Evolutionary conservation across 768 basidiomycete species (phyloP).

Genomic region (Rhodotorula taiwanensis): DNA sequence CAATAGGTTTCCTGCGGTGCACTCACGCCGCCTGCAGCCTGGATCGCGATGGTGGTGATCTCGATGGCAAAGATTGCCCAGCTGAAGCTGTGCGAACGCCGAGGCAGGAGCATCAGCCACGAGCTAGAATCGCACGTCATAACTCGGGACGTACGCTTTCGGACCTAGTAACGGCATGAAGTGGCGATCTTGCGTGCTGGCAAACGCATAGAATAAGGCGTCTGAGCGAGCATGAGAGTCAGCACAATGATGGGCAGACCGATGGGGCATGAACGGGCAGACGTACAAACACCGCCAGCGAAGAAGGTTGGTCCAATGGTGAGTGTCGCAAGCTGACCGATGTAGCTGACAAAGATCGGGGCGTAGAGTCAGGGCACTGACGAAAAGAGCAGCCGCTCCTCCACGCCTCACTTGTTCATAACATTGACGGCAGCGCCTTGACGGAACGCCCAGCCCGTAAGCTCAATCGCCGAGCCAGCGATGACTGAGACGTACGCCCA

Average conservation of each 20-base stretch:
- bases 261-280: neutral
- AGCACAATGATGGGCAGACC: neutral
- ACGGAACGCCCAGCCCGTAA: neutral
- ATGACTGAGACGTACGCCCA: constrained; percentile 3
- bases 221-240: neutral
- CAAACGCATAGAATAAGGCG: neutral
- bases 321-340: constrained; percentile 12
- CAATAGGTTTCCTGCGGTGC: no score
- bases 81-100: neutral
- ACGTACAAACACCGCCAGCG: constrained; percentile 8
- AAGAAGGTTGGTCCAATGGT: constrained; percentile 24
- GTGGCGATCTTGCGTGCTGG: neutral
- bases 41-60: constrained; percentile 6
- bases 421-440: neutral
- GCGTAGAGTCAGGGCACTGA: neutral
- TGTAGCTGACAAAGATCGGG: neutral
- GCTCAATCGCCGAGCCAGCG: neutral
- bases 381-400: no score
- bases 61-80: neutral
- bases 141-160: neutral
- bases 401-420: neutral
- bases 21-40: constrained; percentile 13
- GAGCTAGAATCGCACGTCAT: no score
- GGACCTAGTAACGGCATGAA: neutral
- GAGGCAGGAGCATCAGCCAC: no score